phyloP scores from a whole-genome alignment of 805 yeast species.

The Danielozyma ontarioensis region DNA sequence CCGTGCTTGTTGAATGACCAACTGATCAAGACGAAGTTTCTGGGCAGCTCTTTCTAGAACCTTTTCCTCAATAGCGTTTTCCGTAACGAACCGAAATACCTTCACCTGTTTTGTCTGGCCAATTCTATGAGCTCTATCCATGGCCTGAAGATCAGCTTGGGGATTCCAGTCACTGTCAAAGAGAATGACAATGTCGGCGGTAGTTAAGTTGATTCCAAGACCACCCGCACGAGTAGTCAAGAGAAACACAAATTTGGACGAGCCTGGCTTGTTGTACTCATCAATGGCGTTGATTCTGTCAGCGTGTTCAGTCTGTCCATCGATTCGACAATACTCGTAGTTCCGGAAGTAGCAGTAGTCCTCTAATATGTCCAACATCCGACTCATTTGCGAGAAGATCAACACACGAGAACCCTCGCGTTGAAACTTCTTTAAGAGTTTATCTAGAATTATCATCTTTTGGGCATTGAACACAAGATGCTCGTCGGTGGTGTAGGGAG shows the following conservation, averaged over 20 bases:
- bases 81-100: conserved; percentile 90
- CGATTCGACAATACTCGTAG: conserved; percentile 85
- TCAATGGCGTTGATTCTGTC: conserved; percentile 91
- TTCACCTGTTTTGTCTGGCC: conserved; percentile 95
- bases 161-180: conserved; percentile 98
- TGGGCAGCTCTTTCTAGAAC: conserved; percentile 95
- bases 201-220: conserved; percentile 85
- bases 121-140: conserved; percentile 97
- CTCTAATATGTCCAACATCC: conserved; percentile 83
- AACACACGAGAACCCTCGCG: conserved; percentile 82
- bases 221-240: conserved; percentile 97
- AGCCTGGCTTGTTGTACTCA: conserved; percentile 77
- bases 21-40: conserved; percentile 83
- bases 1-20: conserved; percentile 83
- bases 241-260: conserved; percentile 77
- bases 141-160: conserved; percentile 95
- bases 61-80: conserved; percentile 93
- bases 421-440: conserved; percentile 65
- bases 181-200: conserved; percentile 84
- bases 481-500: conserved; percentile 94
- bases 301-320: conserved; percentile 90
- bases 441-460: conserved; percentile 84
- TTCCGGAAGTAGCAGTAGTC: conserved; percentile 87
- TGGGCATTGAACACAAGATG: conserved; percentile 88
- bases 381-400: conserved; percentile 90